phyloP scores from a whole-genome alignment of 2,329 filamentous ascomycete genomes.

The Ceratocystis lukuohia region DNA sequence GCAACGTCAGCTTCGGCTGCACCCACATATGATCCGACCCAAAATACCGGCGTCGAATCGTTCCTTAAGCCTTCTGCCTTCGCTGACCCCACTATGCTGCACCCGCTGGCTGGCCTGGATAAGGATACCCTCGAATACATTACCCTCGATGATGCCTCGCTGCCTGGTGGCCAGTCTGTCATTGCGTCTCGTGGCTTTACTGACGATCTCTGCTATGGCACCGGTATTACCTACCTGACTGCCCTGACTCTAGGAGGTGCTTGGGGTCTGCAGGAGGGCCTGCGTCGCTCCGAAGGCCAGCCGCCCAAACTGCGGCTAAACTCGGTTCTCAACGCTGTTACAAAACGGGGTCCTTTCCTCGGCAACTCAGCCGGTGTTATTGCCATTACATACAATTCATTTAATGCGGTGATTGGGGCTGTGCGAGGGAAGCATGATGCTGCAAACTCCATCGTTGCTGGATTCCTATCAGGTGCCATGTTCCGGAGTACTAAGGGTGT shows the following conservation, averaged over 20 bases:
- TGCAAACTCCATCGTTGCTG: slow-evolving; percentile 74
- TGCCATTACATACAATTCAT: slow-evolving; percentile 88
- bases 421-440: slow-evolving; percentile 76
- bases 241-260: slow-evolving; percentile 73
- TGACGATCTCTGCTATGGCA: slow-evolving; percentile 95
- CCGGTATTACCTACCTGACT: slow-evolving; percentile 84
- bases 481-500: slow-evolving; percentile 93
- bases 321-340: slow-evolving; percentile 87
- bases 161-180: slow-evolving; percentile 74
- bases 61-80: slow-evolving; percentile 68
- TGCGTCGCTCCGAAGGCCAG: slow-evolving; percentile 61
- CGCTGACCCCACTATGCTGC: slow-evolving; percentile 75
- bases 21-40: slow-evolving; percentile 54
- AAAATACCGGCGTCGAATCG: slow-evolving; percentile 67
- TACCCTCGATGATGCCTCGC: slow-evolving; percentile 76
- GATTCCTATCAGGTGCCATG: slow-evolving; percentile 76
- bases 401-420: slow-evolving; percentile 74
- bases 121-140: slow-evolving; percentile 91
- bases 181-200: slow-evolving; percentile 94
- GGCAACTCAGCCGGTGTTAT: slow-evolving; percentile 94
- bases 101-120: slow-evolving; percentile 87
- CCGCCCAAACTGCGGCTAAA: slow-evolving; percentile 88
- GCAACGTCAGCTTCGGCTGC: slow-evolving; percentile 39
- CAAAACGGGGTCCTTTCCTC: slow-evolving; percentile 80
- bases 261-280: slow-evolving; percentile 84